Evolutionary conservation across 2,329 filamentous ascomycete genomes (phyloP), one percentile per base, ranked within the genome.

Genomic region (Stagonosporopsis vannaccii): DNA sequence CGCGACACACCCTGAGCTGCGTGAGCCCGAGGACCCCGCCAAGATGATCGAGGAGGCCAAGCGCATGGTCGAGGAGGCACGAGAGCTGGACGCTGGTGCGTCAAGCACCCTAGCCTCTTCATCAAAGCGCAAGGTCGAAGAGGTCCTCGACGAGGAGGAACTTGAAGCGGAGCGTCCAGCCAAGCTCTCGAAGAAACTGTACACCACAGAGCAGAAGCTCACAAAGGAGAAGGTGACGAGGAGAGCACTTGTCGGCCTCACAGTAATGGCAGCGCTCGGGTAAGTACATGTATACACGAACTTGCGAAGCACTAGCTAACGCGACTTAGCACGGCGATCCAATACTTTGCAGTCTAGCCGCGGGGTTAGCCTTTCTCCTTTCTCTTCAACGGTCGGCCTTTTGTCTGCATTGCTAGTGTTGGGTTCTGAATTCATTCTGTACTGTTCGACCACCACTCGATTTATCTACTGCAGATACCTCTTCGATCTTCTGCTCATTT

Each of bases 221-320:
- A 89, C 89, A 76, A 93, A 92, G 79, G 90, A 96, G 78, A 90
- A 88, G 71, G 91, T 97, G 63, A 89, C 91, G 78, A 91, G 88
- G 77, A 87, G 92, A 72, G 92, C 95, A 42, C 81, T 97, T 59
- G 84, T 96, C 61, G 94, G 95, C 56, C 85, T 98, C 49, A 91
- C 89, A 60, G 92, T 92, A 55, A 95, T 91, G 42, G 84, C 97
- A 74, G 91, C 91, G 54, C 85, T 97, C 76, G 93, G 93, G 95
- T 98, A 85, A 81, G 92, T 89, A 37, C 26, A 6, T n/a, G 3
- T 28, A 40, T 15, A 3, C 4, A 23, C 4, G 8, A 15, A 4
- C 7, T 3, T 23, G 26, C n/a, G 3, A 37, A 2, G 25, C 17
- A 17, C 22, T 6, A 32, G 36, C 53, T 56, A 47, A 56, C 47